Conservation (phyloP, 2,329 filamentous ascomycete genomes). For the Curvularia hawaiiensis region DNA sequence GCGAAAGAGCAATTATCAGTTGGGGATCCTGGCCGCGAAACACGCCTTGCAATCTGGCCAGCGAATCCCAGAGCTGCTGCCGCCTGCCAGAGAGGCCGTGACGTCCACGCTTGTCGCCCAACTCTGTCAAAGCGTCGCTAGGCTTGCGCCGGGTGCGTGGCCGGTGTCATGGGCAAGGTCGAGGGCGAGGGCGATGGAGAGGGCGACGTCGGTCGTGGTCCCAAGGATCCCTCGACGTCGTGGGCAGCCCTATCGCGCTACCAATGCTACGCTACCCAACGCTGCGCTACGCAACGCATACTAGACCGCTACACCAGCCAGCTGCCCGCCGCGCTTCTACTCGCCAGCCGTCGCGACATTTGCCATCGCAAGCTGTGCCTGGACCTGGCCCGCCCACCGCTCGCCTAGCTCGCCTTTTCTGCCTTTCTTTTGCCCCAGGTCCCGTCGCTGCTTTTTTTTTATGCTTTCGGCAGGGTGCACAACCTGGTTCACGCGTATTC, state of each 20-base stretch:
- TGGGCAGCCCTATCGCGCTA: not conserved
- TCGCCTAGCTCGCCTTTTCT: not conserved
- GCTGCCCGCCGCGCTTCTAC: not conserved
- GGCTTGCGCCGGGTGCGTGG: slow-evolving; percentile 19
- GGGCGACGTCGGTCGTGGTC: not conserved
- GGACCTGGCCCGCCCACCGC: too few relatives aligned
- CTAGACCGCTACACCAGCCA: not conserved
- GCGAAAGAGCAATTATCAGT: slow-evolving; percentile 28
- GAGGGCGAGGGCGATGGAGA: not conserved
- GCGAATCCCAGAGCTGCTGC: slow-evolving; percentile 18
- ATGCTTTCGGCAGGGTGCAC: not conserved
- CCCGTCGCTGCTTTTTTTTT: not conserved
- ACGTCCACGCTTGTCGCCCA: slow-evolving; percentile 10
- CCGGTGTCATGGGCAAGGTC: slow-evolving; percentile 10
- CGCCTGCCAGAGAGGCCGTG: slow-evolving; percentile 11
- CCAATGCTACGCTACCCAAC: not conserved
- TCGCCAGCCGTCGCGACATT: not conserved
- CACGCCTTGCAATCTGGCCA: slow-evolving; percentile 21
- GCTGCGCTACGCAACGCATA: not conserved
- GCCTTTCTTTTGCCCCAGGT: not conserved
- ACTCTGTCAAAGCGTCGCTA: slow-evolving; percentile 10
- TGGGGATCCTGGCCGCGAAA: slow-evolving; percentile 33
- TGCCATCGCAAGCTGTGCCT: not conserved
- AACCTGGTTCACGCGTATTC: slow-evolving; percentile 11
- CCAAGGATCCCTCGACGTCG: not conserved